These are phyloP conservation scores for Bifiguratus adelaidae DNA, from an alignment of 192 early-diverging fungal genomes.

Conservation along the genomic window DNA sequence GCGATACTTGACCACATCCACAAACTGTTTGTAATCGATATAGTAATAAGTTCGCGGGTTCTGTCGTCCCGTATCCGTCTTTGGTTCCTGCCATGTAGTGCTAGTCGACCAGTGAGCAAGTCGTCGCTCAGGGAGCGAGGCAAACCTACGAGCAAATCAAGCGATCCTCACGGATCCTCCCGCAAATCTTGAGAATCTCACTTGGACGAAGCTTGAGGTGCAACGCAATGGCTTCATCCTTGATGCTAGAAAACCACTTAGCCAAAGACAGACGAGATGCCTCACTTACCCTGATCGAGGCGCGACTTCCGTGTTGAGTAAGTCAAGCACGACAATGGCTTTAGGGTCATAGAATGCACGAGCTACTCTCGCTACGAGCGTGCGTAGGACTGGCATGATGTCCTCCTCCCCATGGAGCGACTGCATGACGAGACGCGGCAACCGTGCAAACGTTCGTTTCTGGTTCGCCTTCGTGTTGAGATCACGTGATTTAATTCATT, in stretches of 20 bases:
- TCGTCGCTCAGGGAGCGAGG: not conserved
- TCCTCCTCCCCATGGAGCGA: too few species aligned
- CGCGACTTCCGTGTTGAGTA: slow-evolving; percentile 56
- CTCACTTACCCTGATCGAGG: not conserved
- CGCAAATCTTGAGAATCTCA: slow-evolving; percentile 72
- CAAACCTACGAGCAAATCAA: slow-evolving; percentile 53
- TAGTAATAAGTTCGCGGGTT: slow-evolving; percentile 68
- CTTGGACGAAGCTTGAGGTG: slow-evolving; percentile 49
- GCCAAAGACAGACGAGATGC: not conserved
- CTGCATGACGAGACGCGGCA: too few species aligned
- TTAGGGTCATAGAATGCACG: slow-evolving; percentile 76
- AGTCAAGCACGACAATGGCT: slow-evolving; percentile 74
- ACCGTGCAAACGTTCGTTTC: too few species aligned
- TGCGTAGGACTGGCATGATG: slow-evolving; percentile 35
- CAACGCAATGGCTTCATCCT: slow-evolving; percentile 67
- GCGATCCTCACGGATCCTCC: slow-evolving; percentile 65
- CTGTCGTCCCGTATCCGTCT: slow-evolving; percentile 43
- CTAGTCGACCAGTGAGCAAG: slow-evolving; percentile 17
- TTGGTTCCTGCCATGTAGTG: slow-evolving; percentile 35
- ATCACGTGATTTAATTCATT: too few species aligned
- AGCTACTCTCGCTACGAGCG: slow-evolving; percentile 61
- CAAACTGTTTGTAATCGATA: slow-evolving; percentile 89
- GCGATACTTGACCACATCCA: slow-evolving; percentile 87
- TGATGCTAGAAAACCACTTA: slow-evolving; percentile 27
- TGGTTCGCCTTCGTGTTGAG: too few species aligned